Base-by-base conservation (phyloP, 2,329 filamentous ascomycete species). In the Diaporthe humulicola region DNA sequence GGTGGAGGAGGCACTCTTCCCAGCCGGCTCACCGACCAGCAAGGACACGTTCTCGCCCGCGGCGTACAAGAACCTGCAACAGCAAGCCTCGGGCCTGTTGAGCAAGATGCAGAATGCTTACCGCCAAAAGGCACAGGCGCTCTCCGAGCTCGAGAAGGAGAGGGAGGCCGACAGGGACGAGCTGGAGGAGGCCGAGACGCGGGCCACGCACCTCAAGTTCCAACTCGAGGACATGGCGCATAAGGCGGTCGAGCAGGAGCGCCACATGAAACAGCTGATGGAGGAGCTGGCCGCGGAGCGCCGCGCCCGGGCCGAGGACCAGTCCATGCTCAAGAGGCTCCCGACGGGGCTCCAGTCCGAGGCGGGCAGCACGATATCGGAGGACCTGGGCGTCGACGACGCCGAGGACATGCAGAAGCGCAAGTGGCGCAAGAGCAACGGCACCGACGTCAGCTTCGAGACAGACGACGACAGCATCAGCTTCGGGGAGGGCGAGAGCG, bases 171-270 rank as follows among this genome's bases (percentile, higher is more conserved):
- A 89, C 77, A 79, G 79, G 19, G 91, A 92, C 38, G 90, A 92
- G 80, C 82, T 88, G 22, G 89, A 89, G 66, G 90, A 92, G 79
- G 85, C 88, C 25, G 85, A 88, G 71, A 88, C 86, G 7, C 86
- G 89, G 4, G 85, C 87, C 9, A 82, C 85, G 28, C 87, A 90
- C 78, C 85, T 93, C 54, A 90, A 89, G 80, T 85, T 87, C 77
- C 90, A 93, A 80, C 85, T 93, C 0, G 89, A 92, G 77, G 88
- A 87, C 64, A 90, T 93, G 86, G 88, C 89, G 2, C 82, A 81
- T 22, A 86, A 87, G 77, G 88, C 88, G 0, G 83, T 85, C 3
- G 88, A 90, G 78, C 88, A 90, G 76, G 90, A 93, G 77, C 77
- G 82, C 9, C 84, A 84, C 3, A 89, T 87, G 73, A 83, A 85